A percentile compares a stretch with the other conserved stretches of the same genome.
Conservation (phyloP, 805 yeast species). For the Wickerhamomyces hampshirensis region DNA sequence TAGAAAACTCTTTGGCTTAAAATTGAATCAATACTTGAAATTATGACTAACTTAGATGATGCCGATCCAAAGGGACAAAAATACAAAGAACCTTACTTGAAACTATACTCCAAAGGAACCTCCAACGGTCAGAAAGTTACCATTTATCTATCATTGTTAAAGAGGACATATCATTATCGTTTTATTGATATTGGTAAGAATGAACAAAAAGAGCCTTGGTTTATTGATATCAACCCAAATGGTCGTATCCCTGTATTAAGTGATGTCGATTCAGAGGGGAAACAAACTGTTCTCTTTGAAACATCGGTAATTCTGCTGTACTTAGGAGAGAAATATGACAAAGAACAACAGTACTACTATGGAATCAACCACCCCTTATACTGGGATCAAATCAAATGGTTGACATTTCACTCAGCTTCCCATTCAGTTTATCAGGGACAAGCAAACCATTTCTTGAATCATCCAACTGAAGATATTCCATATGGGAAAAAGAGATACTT, state of each 20-base stretch:
- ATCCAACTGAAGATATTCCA: slow-evolving; percentile 42
- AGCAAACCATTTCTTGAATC: slow-evolving; percentile 39
- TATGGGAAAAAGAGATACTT: slow-evolving; percentile 46
- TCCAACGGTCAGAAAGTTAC: slow-evolving; percentile 37
- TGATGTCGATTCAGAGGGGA: slow-evolving; percentile 31
- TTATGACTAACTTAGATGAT: too few relatives aligned
- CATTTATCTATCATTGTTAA: slow-evolving; percentile 28
- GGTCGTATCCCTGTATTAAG: slow-evolving; percentile 55
- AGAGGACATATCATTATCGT: slow-evolving; percentile 25
- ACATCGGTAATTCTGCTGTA: slow-evolving; percentile 55
- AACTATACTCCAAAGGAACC: slow-evolving; percentile 34
- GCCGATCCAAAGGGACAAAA: too few relatives aligned
- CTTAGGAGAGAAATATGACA: slow-evolving; percentile 54
- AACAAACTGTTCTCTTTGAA: slow-evolving; percentile 43
- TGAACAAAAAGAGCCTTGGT: slow-evolving; percentile 53
- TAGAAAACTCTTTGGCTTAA: too few relatives aligned
- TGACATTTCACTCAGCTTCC: slow-evolving; percentile 51
- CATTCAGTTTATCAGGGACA: slow-evolving; percentile 51
- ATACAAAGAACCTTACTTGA: slow-evolving; percentile 38
- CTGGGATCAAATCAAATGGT: slow-evolving; percentile 46
- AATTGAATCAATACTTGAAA: too few relatives aligned
- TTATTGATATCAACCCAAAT: slow-evolving; percentile 48
- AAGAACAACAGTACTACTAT: slow-evolving; percentile 35
- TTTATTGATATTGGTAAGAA: slow-evolving; percentile 35
- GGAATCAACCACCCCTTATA: slow-evolving; percentile 34